phyloP scores from a whole-genome alignment of 768 basidiomycete genomes.

The Collybiopsis luxurians region DNA sequence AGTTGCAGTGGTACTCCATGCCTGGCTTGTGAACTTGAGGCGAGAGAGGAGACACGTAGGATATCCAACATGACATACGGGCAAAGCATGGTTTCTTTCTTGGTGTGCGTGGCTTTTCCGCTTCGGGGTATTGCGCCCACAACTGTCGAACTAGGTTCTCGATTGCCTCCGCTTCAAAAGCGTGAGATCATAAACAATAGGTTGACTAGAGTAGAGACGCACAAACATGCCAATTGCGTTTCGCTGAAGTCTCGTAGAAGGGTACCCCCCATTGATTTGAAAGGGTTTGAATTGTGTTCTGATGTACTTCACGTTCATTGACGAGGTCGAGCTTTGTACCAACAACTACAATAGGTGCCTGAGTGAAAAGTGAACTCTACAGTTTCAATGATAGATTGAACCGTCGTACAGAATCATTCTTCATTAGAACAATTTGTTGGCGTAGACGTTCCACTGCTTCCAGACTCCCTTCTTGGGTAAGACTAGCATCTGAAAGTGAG shows the following conservation, averaged over 20 bases:
- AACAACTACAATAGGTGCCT: conserved; percentile 77
- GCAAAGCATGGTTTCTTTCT: conserved; percentile 28
- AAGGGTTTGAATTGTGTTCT: conserved; percentile 59
- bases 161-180: conserved; percentile 56
- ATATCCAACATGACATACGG: conserved; percentile 36
- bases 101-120: conserved; percentile 36
- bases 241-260: conserved; percentile 88
- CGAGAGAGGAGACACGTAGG: conserved; percentile 4
- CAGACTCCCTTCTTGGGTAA: conserved; percentile 79
- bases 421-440: conserved; percentile 78
- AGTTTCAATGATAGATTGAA: background rate
- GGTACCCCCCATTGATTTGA: conserved; percentile 67
- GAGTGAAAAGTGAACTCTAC: background rate
- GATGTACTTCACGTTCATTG: conserved; percentile 76
- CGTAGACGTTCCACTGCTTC: conserved; percentile 78
- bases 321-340: conserved; percentile 84
- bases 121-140: conserved; percentile 56
- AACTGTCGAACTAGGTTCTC: conserved; percentile 75
- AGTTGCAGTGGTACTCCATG: conserved; percentile 79
- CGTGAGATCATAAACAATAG: background rate
- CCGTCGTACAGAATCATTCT: conserved; percentile 53
- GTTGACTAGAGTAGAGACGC: background rate
- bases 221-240: conserved; percentile 73
- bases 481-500: conserved; percentile 49
- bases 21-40: conserved; percentile 79